Evolutionary conservation across 805 yeast species (phyloP), one percentile per base, ranked within the genome.

Genomic region (Cyberlindnera amylophila): DNA sequence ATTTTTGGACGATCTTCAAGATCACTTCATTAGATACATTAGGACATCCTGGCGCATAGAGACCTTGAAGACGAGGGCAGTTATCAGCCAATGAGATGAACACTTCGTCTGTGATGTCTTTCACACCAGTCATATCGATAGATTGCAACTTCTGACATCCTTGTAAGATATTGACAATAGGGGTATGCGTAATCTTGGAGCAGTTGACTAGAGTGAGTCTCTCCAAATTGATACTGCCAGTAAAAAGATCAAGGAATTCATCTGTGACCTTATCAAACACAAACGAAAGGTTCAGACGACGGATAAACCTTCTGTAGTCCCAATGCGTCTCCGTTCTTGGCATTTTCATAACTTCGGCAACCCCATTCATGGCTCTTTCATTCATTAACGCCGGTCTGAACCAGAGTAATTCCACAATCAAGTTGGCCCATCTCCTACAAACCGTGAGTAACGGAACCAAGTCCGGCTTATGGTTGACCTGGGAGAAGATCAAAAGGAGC

Each of bases 121-220:
- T 71, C 5, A 87, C 83, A 8, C 93, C 93, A 0, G 96, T 82
- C 53, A 91, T 71, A 64, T 91, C 98, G 38, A 91, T 81, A 33
- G 95, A 84, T 62, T 86, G 95, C 45, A 91, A 67, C 47, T 78
- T 72, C 46, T 73, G 72, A 62, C 96, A 88, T 16, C 79, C 78
- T 38, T 67, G 58, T 26, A 91, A 63, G 5, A 88, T 78, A 2
- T 65, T 66, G 2, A 82, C 69, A 28, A 91, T 74, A n/a, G 87
- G 78, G 6, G 39, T 53, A 49, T 81, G 78, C 0, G 85, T 65
- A 19, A 91, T 63, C 44, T 75, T 71, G 17, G 79, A 70, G 62
- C 97, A 90, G 55, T 85, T 84, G 10, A 89, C 89, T 36, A 91
- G 68, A 0, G 96, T 87, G 39, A 93, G 71, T 50, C 98, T 73